Percentiles rank a stretch among this genome's conserved stretches.
phyloP scores from a whole-genome alignment of 495 filamentous ascomycete genomes.

The Podospora anserina region DNA sequence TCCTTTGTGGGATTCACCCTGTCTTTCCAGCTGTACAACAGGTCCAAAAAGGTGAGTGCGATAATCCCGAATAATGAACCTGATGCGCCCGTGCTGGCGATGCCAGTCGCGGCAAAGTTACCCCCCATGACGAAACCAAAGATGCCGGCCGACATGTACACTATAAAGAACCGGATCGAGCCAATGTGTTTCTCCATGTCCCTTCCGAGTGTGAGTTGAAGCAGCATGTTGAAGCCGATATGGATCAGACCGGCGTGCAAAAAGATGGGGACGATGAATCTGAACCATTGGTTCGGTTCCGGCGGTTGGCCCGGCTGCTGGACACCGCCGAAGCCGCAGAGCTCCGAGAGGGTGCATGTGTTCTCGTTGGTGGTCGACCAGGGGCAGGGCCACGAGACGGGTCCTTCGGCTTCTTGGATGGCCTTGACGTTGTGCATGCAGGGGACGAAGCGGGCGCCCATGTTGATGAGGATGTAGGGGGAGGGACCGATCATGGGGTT shows the following conservation, averaged over 20 bases:
- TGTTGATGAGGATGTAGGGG: slow-evolving; percentile 84
- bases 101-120: slow-evolving; percentile 77
- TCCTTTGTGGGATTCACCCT: slow-evolving; percentile 73
- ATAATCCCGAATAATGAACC: slow-evolving; percentile 89
- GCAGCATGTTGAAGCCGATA: slow-evolving; percentile 89
- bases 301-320: slow-evolving; percentile 25
- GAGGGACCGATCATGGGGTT: slow-evolving; percentile 98
- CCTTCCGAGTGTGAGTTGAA: slow-evolving; percentile 79
- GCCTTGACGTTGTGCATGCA: slow-evolving; percentile 84
- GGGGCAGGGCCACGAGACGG: slow-evolving; percentile 68
- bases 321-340: slow-evolving; percentile 78
- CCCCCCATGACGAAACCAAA: slow-evolving; percentile 96
- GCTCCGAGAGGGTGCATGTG: slow-evolving; percentile 66
- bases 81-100: slow-evolving; percentile 83
- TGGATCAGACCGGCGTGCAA: slow-evolving; percentile 90
- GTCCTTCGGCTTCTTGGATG: slow-evolving; percentile 51
- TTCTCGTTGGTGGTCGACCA: slow-evolving; percentile 60
- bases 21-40: slow-evolving; percentile 85
- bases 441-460: slow-evolving; percentile 88
- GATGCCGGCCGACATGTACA: slow-evolving; percentile 87
- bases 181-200: slow-evolving; percentile 92
- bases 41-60: slow-evolving; percentile 80
- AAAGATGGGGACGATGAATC: slow-evolving; percentile 95
- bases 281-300: slow-evolving; percentile 91
- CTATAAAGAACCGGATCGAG: slow-evolving; percentile 75